Conservation (phyloP, 345 rosid genomes). For the Brassica nigra region DNA sequence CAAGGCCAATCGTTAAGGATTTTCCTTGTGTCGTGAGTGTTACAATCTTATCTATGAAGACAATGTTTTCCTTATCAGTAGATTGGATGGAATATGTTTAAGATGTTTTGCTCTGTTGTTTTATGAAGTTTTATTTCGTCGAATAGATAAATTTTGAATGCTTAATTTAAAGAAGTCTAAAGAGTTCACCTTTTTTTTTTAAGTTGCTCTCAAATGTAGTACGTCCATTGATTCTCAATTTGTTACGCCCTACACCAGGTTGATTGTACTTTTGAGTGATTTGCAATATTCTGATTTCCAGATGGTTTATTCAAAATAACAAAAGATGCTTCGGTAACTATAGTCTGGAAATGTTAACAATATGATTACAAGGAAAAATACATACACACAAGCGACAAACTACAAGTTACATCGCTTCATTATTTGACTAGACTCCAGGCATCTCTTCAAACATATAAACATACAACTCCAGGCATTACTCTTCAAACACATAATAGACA, state of each 20-base stretch:
- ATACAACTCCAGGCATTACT: not conserved
- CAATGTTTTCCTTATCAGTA: conserved; percentile 17
- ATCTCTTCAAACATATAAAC: not conserved
- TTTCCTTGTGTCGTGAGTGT: not conserved
- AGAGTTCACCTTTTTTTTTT: not conserved
- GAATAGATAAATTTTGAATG: conserved; percentile 36
- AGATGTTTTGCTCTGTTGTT: conserved; percentile 28
- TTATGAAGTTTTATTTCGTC: conserved; percentile 25
- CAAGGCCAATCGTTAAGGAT: conserved; percentile 72
- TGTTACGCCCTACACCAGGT: not conserved
- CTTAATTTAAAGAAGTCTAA: not conserved
- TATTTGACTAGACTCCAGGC: not conserved
- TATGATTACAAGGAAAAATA: not conserved
- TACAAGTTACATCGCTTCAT: not conserved
- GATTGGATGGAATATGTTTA: conserved; percentile 21
- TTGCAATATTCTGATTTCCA: not conserved
- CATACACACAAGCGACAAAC: not conserved
- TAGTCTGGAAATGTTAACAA: not conserved
- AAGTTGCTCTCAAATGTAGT: not conserved
- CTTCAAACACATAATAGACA: not conserved
- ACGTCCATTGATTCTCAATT: not conserved
- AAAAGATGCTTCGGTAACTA: not conserved
- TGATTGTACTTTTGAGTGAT: not conserved
- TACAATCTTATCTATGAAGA: conserved; percentile 6
- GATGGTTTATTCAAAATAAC: not conserved